phyloP scores from a whole-genome alignment of 2,329 filamentous ascomycete species.

The Colletotrichum sp. region DNA sequence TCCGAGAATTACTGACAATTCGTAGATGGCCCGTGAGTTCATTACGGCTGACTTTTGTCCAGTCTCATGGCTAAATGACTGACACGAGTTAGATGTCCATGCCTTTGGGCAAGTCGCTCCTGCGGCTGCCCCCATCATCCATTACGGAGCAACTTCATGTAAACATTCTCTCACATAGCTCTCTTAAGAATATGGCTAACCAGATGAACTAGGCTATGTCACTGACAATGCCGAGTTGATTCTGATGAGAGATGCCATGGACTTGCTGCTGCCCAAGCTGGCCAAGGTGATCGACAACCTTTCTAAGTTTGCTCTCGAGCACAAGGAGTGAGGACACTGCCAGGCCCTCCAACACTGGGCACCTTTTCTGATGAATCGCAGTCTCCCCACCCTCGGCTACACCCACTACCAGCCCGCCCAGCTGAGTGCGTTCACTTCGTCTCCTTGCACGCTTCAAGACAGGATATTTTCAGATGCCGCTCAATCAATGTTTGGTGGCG shows the following conservation, averaged over 20 bases:
- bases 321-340: constrained; percentile 37
- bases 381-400: constrained; percentile 71
- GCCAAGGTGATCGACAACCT: constrained; percentile 81
- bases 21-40: constrained; percentile 31
- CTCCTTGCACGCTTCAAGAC: not conserved
- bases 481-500: not conserved
- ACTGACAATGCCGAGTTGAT: constrained; percentile 80
- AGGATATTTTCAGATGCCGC: constrained; percentile 48
- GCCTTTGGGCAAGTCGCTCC: constrained; percentile 77
- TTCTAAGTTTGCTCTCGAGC: constrained; percentile 71
- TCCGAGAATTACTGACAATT: not conserved
- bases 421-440: constrained; percentile 56
- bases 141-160: constrained; percentile 48
- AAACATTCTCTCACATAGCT: not conserved
- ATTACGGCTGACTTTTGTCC: not conserved
- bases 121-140: constrained; percentile 82
- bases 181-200: not conserved
- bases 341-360: not conserved
- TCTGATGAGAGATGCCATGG: constrained; percentile 70
- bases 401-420: constrained; percentile 74
- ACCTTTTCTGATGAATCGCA: not conserved
- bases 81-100: constrained; percentile 54
- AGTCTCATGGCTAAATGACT: not conserved
- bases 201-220: not conserved
- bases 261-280: constrained; percentile 78